Conservation (phyloP, 768 basidiomycete species). For the Clitopilus passeckerianus region DNA sequence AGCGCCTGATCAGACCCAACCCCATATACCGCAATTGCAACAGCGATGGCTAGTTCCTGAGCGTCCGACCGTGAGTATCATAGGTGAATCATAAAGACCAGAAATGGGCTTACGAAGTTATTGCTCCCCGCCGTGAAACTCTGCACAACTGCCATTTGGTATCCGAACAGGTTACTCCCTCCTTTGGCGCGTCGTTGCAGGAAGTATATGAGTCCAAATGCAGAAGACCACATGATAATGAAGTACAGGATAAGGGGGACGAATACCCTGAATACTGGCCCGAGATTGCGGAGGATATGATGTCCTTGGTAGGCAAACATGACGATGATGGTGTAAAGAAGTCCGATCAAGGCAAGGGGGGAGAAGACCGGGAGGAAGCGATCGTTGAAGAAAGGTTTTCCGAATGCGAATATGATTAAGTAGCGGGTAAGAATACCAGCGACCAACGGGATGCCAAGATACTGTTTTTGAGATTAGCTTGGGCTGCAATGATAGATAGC, state of each 20-base stretch:
- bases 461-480: slow-evolving; percentile 31
- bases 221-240: slow-evolving; percentile 64
- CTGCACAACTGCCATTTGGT: slow-evolving; percentile 73
- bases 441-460: slow-evolving; percentile 76
- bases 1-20: slow-evolving; percentile 74
- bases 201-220: slow-evolving; percentile 53
- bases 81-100: neutral
- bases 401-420: slow-evolving; percentile 36
- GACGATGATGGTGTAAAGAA: slow-evolving; percentile 78
- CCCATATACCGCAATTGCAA: slow-evolving; percentile 74
- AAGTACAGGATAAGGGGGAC: slow-evolving; percentile 83
- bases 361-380: slow-evolving; percentile 67
- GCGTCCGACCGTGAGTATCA: neutral
- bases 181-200: slow-evolving; percentile 29
- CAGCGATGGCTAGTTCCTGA: slow-evolving; percentile 80
- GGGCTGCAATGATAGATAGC: neutral
- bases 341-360: slow-evolving; percentile 65
- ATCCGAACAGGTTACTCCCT: slow-evolving; percentile 30
- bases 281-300: slow-evolving; percentile 68
- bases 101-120: slow-evolving; percentile 52
- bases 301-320: slow-evolving; percentile 70
- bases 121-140: slow-evolving; percentile 78
- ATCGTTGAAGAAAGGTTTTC: slow-evolving; percentile 43
- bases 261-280: slow-evolving; percentile 74
- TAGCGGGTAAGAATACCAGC: slow-evolving; percentile 71